phyloP scores from a whole-genome alignment of 305 asterid species.

The Fraxinus velutina region DNA sequence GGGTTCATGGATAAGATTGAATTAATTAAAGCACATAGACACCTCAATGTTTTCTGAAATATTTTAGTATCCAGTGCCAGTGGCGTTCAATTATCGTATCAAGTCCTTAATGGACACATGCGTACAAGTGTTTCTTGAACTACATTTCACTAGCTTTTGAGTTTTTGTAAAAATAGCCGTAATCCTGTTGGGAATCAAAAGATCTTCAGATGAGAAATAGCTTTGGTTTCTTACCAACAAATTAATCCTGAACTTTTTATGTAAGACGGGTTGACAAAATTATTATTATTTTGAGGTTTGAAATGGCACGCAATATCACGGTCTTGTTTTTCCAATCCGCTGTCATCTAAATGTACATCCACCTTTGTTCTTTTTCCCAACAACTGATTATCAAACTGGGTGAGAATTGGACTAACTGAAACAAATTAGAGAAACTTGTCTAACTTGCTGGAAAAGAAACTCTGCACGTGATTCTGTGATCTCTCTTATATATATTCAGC shows the following conservation, averaged over 20 bases:
- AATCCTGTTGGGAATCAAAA: not conserved
- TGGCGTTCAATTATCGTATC: not conserved
- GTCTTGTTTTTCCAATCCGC: conserved; percentile 26
- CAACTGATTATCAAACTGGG: conserved; percentile 27
- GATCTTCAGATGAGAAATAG: not conserved
- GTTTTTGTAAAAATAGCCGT: not conserved
- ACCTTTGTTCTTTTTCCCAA: conserved; percentile 31
- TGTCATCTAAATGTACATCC: conserved; percentile 31
- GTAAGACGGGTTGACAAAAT: not conserved
- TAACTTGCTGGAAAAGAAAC: not conserved
- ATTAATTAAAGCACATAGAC: not conserved
- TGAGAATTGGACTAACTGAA: conserved; percentile 29
- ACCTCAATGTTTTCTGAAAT: not conserved
- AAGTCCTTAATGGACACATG: not conserved
- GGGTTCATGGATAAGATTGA: not conserved
- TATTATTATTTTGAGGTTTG: not conserved
- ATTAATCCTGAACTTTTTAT: not conserved
- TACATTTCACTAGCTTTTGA: not conserved
- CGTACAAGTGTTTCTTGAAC: not conserved
- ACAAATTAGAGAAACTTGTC: not conserved
- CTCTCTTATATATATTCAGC: conserved; percentile 11
- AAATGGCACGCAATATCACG: not conserved
- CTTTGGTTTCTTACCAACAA: not conserved
- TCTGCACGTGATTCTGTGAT: not conserved
- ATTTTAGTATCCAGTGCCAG: not conserved